A percentile compares a stretch with the other conserved stretches of the same genome.
Evolutionary conservation across 2,329 filamentous ascomycete genomes (phyloP).

Genomic region (Sphaerulina musiva): DNA sequence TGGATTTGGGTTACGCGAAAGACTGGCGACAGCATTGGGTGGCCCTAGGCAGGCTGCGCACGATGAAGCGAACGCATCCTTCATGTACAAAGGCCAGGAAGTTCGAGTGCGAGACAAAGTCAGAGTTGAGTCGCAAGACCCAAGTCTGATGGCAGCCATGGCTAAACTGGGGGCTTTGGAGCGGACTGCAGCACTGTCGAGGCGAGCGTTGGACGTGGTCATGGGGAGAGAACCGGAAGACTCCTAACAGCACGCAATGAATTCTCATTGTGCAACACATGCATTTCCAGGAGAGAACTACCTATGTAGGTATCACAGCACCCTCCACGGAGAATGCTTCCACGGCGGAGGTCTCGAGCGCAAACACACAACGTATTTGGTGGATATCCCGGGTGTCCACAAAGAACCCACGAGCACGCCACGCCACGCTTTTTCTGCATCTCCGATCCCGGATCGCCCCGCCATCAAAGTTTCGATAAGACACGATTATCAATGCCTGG

Average conservation of each 20-base stretch:
- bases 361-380: neutral
- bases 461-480: conserved; percentile 7
- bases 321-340: neutral
- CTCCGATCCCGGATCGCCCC: neutral
- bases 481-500: conserved; percentile 13
- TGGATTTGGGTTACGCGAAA: conserved; percentile 53
- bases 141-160: conserved; percentile 72
- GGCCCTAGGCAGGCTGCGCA: conserved; percentile 38
- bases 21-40: conserved; percentile 45
- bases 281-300: neutral
- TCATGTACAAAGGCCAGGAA: conserved; percentile 61
- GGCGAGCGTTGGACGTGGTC: conserved; percentile 67
- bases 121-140: conserved; percentile 80
- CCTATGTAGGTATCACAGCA: neutral
- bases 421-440: neutral
- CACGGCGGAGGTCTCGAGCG: neutral
- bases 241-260: conserved; percentile 8
- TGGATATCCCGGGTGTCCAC: no score
- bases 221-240: conserved; percentile 58
- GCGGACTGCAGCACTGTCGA: conserved; percentile 62
- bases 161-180: conserved; percentile 76
- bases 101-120: conserved; percentile 88
- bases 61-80: conserved; percentile 68
- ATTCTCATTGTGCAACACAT: neutral
- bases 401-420: no score